Conservation (phyloP, 2,329 filamentous ascomycete genomes). For the Fusarium pseudocircinatum region DNA sequence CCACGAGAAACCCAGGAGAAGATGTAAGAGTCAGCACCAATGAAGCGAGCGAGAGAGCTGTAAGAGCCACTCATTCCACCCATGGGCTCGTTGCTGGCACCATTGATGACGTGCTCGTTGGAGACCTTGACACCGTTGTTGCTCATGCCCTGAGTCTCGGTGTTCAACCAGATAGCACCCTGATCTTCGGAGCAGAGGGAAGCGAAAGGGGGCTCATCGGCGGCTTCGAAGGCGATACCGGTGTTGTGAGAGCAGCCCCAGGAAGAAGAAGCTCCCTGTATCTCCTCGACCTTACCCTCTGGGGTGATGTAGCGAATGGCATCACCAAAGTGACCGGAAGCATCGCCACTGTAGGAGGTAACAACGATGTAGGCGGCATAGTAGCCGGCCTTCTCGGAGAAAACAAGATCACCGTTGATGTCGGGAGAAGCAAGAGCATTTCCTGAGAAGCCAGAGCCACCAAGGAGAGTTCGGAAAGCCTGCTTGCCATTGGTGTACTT, state of each 20-base stretch:
- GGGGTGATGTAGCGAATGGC: slow-evolving; percentile 57
- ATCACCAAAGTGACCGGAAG: slow-evolving; percentile 67
- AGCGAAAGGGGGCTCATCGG: slow-evolving; percentile 66
- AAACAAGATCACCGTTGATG: slow-evolving; percentile 71
- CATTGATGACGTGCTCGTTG: slow-evolving; percentile 70
- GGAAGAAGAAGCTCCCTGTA: slow-evolving; percentile 61
- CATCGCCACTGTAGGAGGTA: slow-evolving; percentile 64
- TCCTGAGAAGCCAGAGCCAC: slow-evolving; percentile 63
- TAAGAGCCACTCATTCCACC: slow-evolving; percentile 72
- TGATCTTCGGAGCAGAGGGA: slow-evolving; percentile 70
- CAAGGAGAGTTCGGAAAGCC: slow-evolving; percentile 67
- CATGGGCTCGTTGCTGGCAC: slow-evolving; percentile 66
- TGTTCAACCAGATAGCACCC: slow-evolving; percentile 72
- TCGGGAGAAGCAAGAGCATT: slow-evolving; percentile 64
- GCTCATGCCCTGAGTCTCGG: slow-evolving; percentile 64
- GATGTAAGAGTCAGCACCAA: slow-evolving; percentile 62
- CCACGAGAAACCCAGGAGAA: slow-evolving; percentile 71
- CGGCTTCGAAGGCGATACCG: slow-evolving; percentile 70
- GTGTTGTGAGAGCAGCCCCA: slow-evolving; percentile 74
- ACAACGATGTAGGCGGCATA: slow-evolving; percentile 72
- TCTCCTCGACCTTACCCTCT: slow-evolving; percentile 60
- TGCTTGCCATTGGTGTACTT: slow-evolving; percentile 64
- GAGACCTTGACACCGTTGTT: slow-evolving; percentile 65
- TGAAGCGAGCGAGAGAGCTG: slow-evolving; percentile 64
- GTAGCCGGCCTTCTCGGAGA: slow-evolving; percentile 62